Base-by-base conservation (phyloP, 129 eudicot species). In the Flaveria bidentis region DNA sequence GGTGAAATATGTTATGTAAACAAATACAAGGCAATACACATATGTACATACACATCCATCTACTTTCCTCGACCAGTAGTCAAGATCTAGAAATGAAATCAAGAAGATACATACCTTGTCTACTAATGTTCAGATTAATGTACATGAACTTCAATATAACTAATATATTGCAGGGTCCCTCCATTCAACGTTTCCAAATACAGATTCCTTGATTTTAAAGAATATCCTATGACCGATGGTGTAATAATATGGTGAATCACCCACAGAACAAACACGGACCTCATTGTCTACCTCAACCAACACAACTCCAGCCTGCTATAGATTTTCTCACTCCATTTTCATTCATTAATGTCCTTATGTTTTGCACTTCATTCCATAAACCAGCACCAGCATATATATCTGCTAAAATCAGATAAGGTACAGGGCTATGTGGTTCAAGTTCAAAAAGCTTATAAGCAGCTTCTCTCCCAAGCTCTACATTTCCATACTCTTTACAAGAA, bases 401-500 rank as follows among this genome's bases (percentile, higher is more conserved):
- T 1, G 76, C 75, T 45, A 86, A 71, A 41, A 78, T 78, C 62
- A 83, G 18, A 78, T 80, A 86, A 7, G 90, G 83, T 76, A 81
- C 87, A 14, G 76, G 69, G 77, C 86, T 77, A 72, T 62, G 11
- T 3, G 87, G 81, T 81, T 86, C 85, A 26, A 80, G 67, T 23
- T 69, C 67, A 69, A 80, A 80, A 26, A 86, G 73, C 75, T 72
- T 70, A 86, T 61, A 76, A 30, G 85, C 85, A 30, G 87, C 85
- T 63, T 83, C 78, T 71, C 79, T 62, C 42, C 85, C 87, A 17
- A 80, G 57, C 73, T 86, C 87, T 49, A 86, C 76, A 22, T 73
- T 85, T 25, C 87, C 90, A 73, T 80, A 83, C 45, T 75, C 79
- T 69, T 80, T 86, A 81, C 90, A 86, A 58, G 64, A 80, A 77